phyloP scores from a whole-genome alignment of 2,329 filamentous ascomycete species.

The Talaromyces rugulosus region DNA sequence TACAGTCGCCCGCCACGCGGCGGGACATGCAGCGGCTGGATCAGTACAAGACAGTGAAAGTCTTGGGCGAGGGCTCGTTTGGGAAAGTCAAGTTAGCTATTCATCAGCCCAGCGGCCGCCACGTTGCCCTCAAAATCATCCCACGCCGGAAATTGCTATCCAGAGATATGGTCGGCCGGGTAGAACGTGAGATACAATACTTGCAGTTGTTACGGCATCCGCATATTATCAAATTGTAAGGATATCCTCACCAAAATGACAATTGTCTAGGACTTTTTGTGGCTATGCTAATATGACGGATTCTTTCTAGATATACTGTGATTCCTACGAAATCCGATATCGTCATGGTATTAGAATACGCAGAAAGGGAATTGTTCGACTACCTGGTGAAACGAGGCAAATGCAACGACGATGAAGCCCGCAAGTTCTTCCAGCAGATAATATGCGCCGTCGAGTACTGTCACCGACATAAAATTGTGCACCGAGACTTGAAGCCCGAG shows the following conservation, averaged over 20 bases:
- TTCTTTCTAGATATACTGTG: conserved; percentile 70
- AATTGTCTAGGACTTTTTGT: background rate
- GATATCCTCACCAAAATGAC: background rate
- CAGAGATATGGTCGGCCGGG: conserved; percentile 93
- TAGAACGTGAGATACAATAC: conserved; percentile 98
- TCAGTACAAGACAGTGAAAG: conserved; percentile 85
- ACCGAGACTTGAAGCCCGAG: conserved; percentile 95
- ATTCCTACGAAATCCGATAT: conserved; percentile 94
- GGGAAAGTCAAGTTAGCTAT: conserved; percentile 97
- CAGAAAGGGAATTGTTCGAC: conserved; percentile 93
- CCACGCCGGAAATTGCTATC: conserved; percentile 93
- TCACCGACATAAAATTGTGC: conserved; percentile 97
- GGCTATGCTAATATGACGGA: background rate
- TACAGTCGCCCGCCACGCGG: conserved; percentile 45
- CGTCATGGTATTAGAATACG: conserved; percentile 98
- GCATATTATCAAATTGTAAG: conserved; percentile 96
- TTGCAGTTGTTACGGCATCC: conserved; percentile 91
- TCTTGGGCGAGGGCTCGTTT: conserved; percentile 93
- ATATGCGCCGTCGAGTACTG: conserved; percentile 98
- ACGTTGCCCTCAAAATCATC: conserved; percentile 98
- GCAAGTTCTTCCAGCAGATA: conserved; percentile 98
- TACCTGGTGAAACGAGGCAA: conserved; percentile 94
- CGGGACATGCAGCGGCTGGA: conserved; percentile 77
- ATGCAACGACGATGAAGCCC: conserved; percentile 86
- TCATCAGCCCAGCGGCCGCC: conserved; percentile 85